Conservation (phyloP, 768 basidiomycete species). For the Auriscalpium vulgare region DNA sequence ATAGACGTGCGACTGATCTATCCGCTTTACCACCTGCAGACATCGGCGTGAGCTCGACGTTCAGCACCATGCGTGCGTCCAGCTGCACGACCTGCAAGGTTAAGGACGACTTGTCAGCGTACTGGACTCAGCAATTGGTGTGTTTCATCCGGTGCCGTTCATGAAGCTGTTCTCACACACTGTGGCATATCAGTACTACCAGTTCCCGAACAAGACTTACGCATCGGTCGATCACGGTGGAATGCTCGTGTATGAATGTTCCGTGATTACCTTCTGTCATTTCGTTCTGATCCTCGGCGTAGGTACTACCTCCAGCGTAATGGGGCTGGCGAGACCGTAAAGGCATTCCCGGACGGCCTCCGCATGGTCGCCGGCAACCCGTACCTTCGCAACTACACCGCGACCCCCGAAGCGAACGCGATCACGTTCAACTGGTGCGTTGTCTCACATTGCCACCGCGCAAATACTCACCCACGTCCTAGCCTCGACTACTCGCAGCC, state of each 20-base stretch:
- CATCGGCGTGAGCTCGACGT: constrained; percentile 5
- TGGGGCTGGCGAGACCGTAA: neutral
- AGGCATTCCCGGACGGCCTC: constrained; percentile 17
- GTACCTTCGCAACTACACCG: constrained; percentile 18
- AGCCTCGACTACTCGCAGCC: neutral
- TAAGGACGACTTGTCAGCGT: constrained; percentile 11
- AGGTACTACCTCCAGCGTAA: constrained; percentile 11
- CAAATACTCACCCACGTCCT: neutral
- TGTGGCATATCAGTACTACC: constrained; percentile 4
- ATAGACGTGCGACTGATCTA: neutral
- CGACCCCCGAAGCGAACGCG: constrained; percentile 8
- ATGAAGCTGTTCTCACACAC: no score
- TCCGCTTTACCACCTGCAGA: neutral
- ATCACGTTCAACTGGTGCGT: constrained; percentile 19
- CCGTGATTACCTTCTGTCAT: neutral
- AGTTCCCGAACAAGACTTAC: constrained; percentile 4
- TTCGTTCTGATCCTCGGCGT: neutral
- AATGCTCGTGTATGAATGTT: constrained; percentile 8
- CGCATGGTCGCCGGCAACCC: constrained; percentile 21
- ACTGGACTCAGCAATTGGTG: constrained; percentile 10
- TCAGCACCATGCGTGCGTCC: constrained; percentile 4
- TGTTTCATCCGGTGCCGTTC: neutral
- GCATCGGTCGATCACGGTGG: constrained; percentile 6
- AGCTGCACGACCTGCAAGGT: constrained; percentile 11
- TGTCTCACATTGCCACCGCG: neutral